These are phyloP conservation scores for Stenogyne calaminthoides DNA, from an alignment of 305 asterid genomes.

Conservation along the genomic window DNA sequence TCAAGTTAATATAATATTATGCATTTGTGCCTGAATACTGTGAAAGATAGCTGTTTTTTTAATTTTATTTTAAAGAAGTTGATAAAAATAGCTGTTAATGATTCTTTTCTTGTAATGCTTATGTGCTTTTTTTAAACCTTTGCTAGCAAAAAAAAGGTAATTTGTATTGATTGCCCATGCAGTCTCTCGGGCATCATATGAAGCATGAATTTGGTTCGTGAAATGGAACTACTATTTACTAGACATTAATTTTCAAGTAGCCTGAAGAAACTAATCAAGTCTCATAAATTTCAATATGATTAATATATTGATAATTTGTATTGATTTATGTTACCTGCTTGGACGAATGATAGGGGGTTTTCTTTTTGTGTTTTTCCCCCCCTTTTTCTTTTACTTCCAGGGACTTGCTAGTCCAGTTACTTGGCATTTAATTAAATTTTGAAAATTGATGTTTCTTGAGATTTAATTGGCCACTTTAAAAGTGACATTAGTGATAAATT, in stretches of 20 bases:
- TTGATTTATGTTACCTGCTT: background rate
- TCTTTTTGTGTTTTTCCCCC: background rate
- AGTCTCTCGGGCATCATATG: background rate
- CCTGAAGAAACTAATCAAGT: background rate
- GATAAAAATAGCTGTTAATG: background rate
- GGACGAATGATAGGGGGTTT: background rate
- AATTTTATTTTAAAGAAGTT: too few relatives aligned
- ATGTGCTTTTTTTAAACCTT: background rate
- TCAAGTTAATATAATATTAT: background rate
- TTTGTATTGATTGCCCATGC: background rate
- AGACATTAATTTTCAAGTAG: background rate
- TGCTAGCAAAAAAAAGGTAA: background rate
- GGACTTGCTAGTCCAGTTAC: background rate
- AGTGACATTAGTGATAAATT: background rate
- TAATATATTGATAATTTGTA: background rate
- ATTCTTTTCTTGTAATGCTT: constrained; percentile 1
- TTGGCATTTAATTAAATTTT: background rate
- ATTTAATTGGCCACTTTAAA: background rate
- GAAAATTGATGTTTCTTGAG: background rate
- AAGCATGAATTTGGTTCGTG: background rate
- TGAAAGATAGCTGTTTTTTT: background rate
- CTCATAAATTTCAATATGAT: background rate
- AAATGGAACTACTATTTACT: background rate
- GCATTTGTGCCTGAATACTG: background rate
- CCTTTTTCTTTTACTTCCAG: background rate